Percentiles rank a stretch among this genome's conserved stretches.
Evolutionary conservation across 1,284 basidiomycete species (phyloP).

Genomic region (Sporisorium iseilematis-ciliati): DNA sequence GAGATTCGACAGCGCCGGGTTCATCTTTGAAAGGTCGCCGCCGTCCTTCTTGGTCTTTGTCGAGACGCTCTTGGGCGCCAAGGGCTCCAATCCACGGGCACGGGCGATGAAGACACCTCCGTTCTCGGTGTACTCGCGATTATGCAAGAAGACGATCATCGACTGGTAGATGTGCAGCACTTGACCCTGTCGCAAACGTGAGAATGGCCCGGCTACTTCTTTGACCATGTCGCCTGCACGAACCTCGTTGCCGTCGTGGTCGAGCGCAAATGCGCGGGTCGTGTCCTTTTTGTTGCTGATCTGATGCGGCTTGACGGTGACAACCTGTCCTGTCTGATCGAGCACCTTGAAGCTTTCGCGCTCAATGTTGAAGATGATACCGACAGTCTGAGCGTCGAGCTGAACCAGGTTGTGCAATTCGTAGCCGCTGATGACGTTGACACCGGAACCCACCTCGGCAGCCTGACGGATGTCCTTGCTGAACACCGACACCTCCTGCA

Average conservation of each 20-base stretch:
- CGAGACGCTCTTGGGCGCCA: conserved; percentile 79
- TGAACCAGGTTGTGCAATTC: conserved; percentile 96
- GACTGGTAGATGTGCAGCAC: conserved; percentile 96
- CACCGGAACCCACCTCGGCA: conserved; percentile 90
- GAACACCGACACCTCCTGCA: conserved; percentile 96
- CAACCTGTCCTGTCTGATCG: conserved; percentile 87
- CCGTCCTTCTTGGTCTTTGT: conserved; percentile 52
- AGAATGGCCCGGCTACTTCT: conserved; percentile 88
- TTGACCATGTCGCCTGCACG: conserved; percentile 91
- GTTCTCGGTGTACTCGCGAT: conserved; percentile 89
- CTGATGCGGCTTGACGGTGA: conserved; percentile 91
- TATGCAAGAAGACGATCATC: conserved; percentile 92
- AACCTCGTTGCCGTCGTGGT: conserved; percentile 83
- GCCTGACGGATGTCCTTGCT: conserved; percentile 97
- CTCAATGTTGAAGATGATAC: conserved; percentile 97
- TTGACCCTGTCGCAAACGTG: conserved; percentile 81
- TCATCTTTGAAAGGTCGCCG: conserved; percentile 93
- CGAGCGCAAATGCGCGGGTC: conserved; percentile 85
- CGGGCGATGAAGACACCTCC: conserved; percentile 91
- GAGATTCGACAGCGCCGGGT: conserved; percentile 77
- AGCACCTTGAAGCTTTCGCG: conserved; percentile 93
- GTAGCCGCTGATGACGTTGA: conserved; percentile 90
- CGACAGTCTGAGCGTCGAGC: conserved; percentile 91
- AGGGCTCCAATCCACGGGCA: conserved; percentile 66
- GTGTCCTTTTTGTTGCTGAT: conserved; percentile 88